Evolutionary conservation across 257 asterid species (phyloP).

Genomic region (Paraleonurus japonicus): DNA sequence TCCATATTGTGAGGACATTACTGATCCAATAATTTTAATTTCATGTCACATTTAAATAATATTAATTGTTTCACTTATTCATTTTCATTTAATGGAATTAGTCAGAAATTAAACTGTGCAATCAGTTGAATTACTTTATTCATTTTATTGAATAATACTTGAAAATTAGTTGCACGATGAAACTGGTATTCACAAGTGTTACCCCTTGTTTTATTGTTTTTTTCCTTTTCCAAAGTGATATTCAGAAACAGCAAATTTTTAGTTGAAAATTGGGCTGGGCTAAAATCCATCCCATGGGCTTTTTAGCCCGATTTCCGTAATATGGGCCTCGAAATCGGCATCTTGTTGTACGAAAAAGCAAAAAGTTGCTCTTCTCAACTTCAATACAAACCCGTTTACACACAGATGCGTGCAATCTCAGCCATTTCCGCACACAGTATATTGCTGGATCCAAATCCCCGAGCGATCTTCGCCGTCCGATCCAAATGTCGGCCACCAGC

Average conservation of each 20-base stretch:
- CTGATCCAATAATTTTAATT: background rate
- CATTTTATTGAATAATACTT: too few species aligned
- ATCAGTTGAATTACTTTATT: too few species aligned
- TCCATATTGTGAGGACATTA: background rate
- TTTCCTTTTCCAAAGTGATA: background rate
- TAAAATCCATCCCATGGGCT: background rate
- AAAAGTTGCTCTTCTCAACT: background rate
- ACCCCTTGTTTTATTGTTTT: background rate
- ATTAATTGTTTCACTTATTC: too few species aligned
- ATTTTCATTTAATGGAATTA: too few species aligned
- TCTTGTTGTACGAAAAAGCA: conserved; percentile 10
- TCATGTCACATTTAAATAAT: too few species aligned
- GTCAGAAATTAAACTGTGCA: too few species aligned
- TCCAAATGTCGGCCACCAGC: conserved; percentile 69
- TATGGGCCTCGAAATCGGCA: background rate
- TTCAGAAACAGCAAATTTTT: background rate
- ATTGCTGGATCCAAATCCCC: background rate
- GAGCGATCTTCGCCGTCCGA: conserved; percentile 6
- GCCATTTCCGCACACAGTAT: background rate
- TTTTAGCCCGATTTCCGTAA: background rate
- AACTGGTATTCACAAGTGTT: too few species aligned
- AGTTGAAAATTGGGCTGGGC: background rate
- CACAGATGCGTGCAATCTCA: background rate
- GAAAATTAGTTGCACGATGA: too few species aligned
- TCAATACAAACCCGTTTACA: background rate